phyloP scores from a whole-genome alignment of 805 yeast species.

The Saccharomycopsis amapae region DNA sequence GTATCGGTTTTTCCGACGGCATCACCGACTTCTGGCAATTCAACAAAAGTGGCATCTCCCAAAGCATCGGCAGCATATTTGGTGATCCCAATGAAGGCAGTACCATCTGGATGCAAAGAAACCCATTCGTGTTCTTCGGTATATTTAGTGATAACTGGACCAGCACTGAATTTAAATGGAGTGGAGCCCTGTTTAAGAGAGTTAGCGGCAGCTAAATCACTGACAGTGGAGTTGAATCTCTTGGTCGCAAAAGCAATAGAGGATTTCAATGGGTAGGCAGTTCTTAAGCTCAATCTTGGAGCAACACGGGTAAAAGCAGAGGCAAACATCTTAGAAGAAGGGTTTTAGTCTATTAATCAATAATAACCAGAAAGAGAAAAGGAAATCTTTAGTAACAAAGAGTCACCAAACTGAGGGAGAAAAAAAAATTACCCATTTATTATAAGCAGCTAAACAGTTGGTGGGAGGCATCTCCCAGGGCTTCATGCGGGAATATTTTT shows the following conservation, averaged over 20 bases:
- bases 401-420: too few relatives aligned
- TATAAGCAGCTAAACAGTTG: too few relatives aligned
- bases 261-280: background rate
- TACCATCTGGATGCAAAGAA: slow-evolving; percentile 74
- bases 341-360: too few relatives aligned
- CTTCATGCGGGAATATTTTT: too few relatives aligned
- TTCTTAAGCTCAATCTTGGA: slow-evolving; percentile 2
- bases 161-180: slow-evolving; percentile 18
- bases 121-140: slow-evolving; percentile 95
- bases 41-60: slow-evolving; percentile 94
- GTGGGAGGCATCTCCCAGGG: too few relatives aligned
- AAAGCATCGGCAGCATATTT: slow-evolving; percentile 92
- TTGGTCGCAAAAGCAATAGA: slow-evolving; percentile 1
- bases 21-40: slow-evolving; percentile 70
- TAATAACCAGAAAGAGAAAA: too few relatives aligned
- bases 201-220: slow-evolving; percentile 8
- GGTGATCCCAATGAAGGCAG: slow-evolving; percentile 85
- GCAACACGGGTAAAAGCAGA: slow-evolving; percentile 9
- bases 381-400: too few relatives aligned
- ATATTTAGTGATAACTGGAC: slow-evolving; percentile 43
- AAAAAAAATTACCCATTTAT: too few relatives aligned
- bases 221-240: slow-evolving; percentile 18
- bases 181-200: slow-evolving; percentile 11
- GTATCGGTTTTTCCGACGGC: slow-evolving; percentile 65
- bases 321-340: slow-evolving; percentile 10